Base-by-base conservation (phyloP, 2,329 filamentous ascomycete species). In the Metarhizium rileyi region DNA sequence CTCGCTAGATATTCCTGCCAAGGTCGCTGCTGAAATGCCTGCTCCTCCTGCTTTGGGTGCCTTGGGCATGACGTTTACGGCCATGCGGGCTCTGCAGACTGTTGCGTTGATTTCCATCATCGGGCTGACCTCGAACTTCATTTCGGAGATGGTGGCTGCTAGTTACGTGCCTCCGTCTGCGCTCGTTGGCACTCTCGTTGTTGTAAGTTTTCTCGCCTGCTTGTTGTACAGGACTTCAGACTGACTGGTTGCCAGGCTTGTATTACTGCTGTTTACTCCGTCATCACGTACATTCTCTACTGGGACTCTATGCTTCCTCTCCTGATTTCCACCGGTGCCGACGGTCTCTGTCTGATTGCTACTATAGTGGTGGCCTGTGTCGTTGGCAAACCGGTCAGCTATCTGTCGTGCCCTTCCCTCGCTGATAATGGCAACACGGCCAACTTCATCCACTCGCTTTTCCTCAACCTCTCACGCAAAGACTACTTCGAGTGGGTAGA, bases 241-340 rank as follows among this genome's bases (percentile, higher is more conserved):
- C 27, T 49, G 48, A 50, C 27, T 5, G 23, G n/a, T 14, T n/a
- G 9, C 12, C 54, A 94, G 89, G 81, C 87, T 27, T 86, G 80
- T 68, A 81, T 93, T 51, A 83, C 87, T 9, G 78, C 83, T 5
- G 77, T 95, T 52, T 95, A 95, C 74, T 80, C 84, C 56, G 77
- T 78, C 58, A 83, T 94, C 58, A 84, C 86, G 18, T 85, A 86
- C 70, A 89, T 94, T 63, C 85, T 90, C 56, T 91, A 89, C 68
- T 75, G 83, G 58, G 87, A 90, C 63, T 76, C 80, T 57, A 77
- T 88, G 55, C 83, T 90, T 12, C 86, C 88, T 5, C 82, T 90
- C 53, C 77, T 90, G 49, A 74, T 87, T 67, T 77, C 77, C 45
- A 76, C 81, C 1, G 78, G 66, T 12, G 69, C 85, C 46, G 90